Evolutionary conservation across 2,329 filamentous ascomycete genomes (phyloP).

Genomic region (Penicillium janthinellum): DNA sequence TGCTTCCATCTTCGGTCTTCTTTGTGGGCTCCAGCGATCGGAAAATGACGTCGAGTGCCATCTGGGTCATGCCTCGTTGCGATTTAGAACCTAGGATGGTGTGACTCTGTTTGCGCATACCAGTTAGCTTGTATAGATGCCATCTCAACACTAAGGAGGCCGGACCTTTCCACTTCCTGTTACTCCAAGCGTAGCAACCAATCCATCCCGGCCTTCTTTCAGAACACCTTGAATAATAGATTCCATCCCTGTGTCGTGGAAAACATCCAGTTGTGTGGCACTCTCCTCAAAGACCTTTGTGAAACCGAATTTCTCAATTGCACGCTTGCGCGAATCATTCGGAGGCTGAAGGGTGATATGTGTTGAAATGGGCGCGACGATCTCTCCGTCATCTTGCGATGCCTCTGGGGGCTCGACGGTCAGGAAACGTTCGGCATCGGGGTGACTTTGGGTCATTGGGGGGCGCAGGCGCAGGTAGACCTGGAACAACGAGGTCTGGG

Average conservation of each 20-base stretch:
- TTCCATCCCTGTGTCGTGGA: conserved; percentile 75
- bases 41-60: conserved; percentile 87
- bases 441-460: conserved; percentile 50
- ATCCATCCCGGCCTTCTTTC: conserved; percentile 79
- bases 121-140: conserved; percentile 8
- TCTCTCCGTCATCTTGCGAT: conserved; percentile 35
- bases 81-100: conserved; percentile 88
- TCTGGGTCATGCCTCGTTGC: conserved; percentile 87
- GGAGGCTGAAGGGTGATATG: conserved; percentile 79
- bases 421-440: conserved; percentile 67
- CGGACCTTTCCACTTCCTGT: conserved; percentile 95
- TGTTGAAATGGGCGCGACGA: conserved; percentile 50
- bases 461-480: conserved; percentile 85
- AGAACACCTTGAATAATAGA: conserved; percentile 80
- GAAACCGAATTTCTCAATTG: conserved; percentile 91
- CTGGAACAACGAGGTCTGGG: conserved; percentile 73
- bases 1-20: conserved; percentile 57
- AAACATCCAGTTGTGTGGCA: conserved; percentile 81
- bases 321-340: conserved; percentile 77
- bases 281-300: conserved; percentile 90
- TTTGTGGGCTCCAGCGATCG: conserved; percentile 74
- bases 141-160: not conserved
- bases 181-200: conserved; percentile 88
- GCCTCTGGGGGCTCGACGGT: conserved; percentile 65
- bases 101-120: conserved; percentile 68